Base-by-base conservation (phyloP, 768 basidiomycete species). In the Lactifluus subvellereus region DNA sequence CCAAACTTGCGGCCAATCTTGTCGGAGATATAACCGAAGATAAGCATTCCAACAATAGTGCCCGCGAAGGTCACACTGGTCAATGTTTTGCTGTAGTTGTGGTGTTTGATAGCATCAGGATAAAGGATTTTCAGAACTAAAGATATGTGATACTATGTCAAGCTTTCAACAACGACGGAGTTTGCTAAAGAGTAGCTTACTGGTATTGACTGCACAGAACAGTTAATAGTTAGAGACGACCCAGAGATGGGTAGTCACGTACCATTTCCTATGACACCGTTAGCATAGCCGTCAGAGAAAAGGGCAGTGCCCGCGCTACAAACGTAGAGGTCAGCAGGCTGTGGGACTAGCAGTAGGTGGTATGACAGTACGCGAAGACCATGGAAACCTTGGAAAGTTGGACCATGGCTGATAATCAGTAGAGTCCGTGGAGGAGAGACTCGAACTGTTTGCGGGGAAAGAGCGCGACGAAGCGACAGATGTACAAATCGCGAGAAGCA, bases 211-310 rank as follows among this genome's bases (percentile, higher is more conserved):
- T 90, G 62, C 27, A 45, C 27, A 56, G 20, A 57, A 57, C n/a
- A 57, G 37, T 43, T 45, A 42, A 62, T 49, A 40, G 62, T 51
- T 55, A 32, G 59, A 57, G 35, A 42, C 1, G 18, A 22, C 51
- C 5, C 30, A 18, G 30, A 27, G 54, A 42, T 33, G 35, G 10
- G n/a, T 18, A 10, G 55, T 0, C n/a, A 80, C 86, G 40, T 72
- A 89, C 89, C 88, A 72, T 72, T 79, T 62, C 89, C 88, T 68
- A 93, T 91, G 68, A 90, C 78, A 71, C 83, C 84, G 72, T 91
- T 91, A 27, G 89, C 86, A 71, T 91, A 93, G 88, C 90, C 91
- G 72, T 94, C 91, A 32, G 90, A 91, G 76, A 94, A 92, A 50
- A 93, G 77, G 48, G 91, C 91, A 3, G 91, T 94, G 70, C 91